phyloP scores from a whole-genome alignment of 2,329 filamentous ascomycete species.

The Aspergillus novofumigatus region DNA sequence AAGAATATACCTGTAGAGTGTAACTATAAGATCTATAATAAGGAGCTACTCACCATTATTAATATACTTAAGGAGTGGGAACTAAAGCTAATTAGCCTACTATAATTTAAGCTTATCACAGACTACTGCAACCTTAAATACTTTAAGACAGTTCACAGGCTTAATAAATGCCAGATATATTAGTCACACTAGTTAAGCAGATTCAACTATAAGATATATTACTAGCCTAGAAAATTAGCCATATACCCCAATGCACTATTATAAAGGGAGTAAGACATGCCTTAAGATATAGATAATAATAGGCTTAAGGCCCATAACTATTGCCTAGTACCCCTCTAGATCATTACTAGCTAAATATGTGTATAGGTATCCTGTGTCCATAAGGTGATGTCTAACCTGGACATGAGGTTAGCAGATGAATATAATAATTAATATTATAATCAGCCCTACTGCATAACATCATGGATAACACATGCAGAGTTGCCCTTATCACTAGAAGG shows the following conservation, averaged over 20 bases:
- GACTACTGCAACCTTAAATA: neutral
- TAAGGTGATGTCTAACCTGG: no score
- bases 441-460: no score
- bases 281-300: neutral
- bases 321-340: neutral
- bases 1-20: neutral
- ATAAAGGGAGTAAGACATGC: no score
- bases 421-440: no score
- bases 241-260: neutral
- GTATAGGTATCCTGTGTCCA: no score
- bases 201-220: no score
- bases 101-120: neutral
- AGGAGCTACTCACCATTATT: neutral
- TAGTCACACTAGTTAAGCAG: no score
- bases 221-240: neutral
- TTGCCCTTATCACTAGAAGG: no score
- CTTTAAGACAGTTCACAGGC: neutral
- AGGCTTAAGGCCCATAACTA: neutral
- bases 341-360: no score
- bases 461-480: no score
- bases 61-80: neutral
- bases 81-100: neutral
- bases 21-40: neutral
- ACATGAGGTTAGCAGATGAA: no score
- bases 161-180: no score